Base-by-base conservation (phyloP, 2,329 filamentous ascomycete species). In the Aphanocladium album region DNA sequence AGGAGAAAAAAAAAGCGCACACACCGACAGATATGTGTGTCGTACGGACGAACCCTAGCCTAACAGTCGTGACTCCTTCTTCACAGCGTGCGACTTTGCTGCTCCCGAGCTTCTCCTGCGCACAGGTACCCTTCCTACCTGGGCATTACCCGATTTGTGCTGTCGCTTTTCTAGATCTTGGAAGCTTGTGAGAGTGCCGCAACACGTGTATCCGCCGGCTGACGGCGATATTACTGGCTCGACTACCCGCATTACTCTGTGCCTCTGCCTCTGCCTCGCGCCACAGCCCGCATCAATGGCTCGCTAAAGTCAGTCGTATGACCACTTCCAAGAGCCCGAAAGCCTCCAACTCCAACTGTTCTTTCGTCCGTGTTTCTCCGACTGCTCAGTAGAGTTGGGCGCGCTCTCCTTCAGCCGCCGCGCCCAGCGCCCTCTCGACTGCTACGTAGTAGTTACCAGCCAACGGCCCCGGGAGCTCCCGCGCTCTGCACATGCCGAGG, bases 401-500 rank as follows among this genome's bases (percentile, higher is more conserved):
- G 6, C n/a, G 14, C 12, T 19, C 17, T 43, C 39, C 39, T 19
- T 19, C n/a, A 17, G 33, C 33, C 33, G 33, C 33, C 33, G n/a
- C n/a, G n/a, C n/a, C n/a, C 35, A 17, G 35, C 12, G 35, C 30
- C 35, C 35, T 39, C 35, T 6, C 12, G 35, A 39, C 35, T 39
- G 35, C 30, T 30, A 30, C n/a, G n/a, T n/a, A n/a, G n/a, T n/a
- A n/a, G n/a, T n/a, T n/a, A 33, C 23, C 9, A n/a, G 43, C 27
- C 25, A 41, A 14, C 35, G 51, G 35, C 11, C 45, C 55, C 55
- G 55, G 55, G 33, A 41, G 55, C 55, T 49, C 55, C 55, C 55
- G 55, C 54, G 41, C 43, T 16, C 5, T 49, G 55, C 45, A 57
- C 55, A 37, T 57, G 55, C 55, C 55, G 55, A 57, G 45, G 45